Base-by-base conservation (phyloP, 371 early-diverging fungal species). In the Cokeromyces recurvatus region DNA sequence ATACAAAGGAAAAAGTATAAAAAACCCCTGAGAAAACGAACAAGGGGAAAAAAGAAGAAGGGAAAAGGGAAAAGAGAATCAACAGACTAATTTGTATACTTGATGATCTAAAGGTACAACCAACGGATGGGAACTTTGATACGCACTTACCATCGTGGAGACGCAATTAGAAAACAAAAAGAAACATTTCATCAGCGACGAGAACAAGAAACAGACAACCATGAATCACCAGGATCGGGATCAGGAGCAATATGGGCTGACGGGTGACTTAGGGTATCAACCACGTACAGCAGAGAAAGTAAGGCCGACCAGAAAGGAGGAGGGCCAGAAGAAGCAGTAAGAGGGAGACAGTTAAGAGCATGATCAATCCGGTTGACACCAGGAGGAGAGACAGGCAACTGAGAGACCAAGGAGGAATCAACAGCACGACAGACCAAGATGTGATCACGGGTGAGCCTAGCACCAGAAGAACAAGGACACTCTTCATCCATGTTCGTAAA, bases 261-360 rank as follows among this genome's bases (percentile, higher is more conserved):
- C 7, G 35, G 35, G 15, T 34, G 35, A n/a, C 7, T 4, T 15
- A 34, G 35, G 15, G 11, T 11, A n/a, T 34, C 35, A 34, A 34
- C n/a, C 7, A n/a, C 35, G n/a, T 34, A n/a, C 11, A 34, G 15
- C 9, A 34, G 35, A 6, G 7, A 6, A 6, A 34, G n/a, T 6
- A 34, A n/a, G 35, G 35, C 35, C 35, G 35, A n/a, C 35, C 35
- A 34, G n/a, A 34, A 34, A 34, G 35, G 35, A 34, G 35, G 35
- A n/a, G 35, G 35, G 35, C 35, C 35, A 34, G 5, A 4, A n/a
- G 35, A 34, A n/a, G 35, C 35, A 11, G 7, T 14, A n/a, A 34
- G 35, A 34, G 35, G 35, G 11, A 34, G n/a, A 6, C 4, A n/a
- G n/a, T 34, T 34, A n/a, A 34, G 35, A n/a, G n/a, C 35, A n/a